A percentile compares a stretch with the other conserved stretches of the same genome.
These are phyloP conservation scores for Yarrowia bubula DNA, from an alignment of 805 yeast genomes.

Conservation along the genomic window DNA sequence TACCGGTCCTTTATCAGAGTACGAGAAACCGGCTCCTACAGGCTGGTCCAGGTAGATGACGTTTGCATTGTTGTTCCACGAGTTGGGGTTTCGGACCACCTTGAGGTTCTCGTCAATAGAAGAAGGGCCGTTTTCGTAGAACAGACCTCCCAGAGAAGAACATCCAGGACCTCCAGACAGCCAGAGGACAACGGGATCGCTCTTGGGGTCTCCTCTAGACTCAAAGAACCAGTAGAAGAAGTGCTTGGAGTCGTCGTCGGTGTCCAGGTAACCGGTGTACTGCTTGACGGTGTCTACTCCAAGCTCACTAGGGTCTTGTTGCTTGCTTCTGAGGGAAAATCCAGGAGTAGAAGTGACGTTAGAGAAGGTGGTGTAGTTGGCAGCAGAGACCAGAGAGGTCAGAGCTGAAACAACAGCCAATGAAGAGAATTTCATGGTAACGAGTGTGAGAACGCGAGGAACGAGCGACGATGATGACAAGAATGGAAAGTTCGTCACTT, in stretches of 20 bases:
- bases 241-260: slow-evolving; percentile 73
- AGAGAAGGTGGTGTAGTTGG: not conserved
- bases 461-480: not conserved
- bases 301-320: slow-evolving; percentile 36
- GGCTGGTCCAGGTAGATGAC: slow-evolving; percentile 82
- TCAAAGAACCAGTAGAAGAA: slow-evolving; percentile 78
- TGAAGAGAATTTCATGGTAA: not conserved
- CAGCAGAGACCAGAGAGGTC: not conserved
- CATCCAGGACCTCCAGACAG: slow-evolving; percentile 88
- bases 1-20: slow-evolving; percentile 43
- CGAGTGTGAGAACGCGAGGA: not conserved
- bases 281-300: slow-evolving; percentile 77
- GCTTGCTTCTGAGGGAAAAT: not conserved
- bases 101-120: slow-evolving; percentile 52
- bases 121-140: slow-evolving; percentile 80
- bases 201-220: slow-evolving; percentile 73
- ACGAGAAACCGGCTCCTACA: slow-evolving; percentile 71
- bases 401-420: not conserved
- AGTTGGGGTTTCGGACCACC: slow-evolving; percentile 63
- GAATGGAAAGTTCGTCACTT: too few species aligned
- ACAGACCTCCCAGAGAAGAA: slow-evolving; percentile 72
- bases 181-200: slow-evolving; percentile 78
- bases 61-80: slow-evolving; percentile 79
- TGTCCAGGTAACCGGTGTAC: slow-evolving; percentile 71
- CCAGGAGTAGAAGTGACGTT: not conserved